phyloP scores from a whole-genome alignment of 768 basidiomycete genomes.

The Pleurotus cornucopiae region DNA sequence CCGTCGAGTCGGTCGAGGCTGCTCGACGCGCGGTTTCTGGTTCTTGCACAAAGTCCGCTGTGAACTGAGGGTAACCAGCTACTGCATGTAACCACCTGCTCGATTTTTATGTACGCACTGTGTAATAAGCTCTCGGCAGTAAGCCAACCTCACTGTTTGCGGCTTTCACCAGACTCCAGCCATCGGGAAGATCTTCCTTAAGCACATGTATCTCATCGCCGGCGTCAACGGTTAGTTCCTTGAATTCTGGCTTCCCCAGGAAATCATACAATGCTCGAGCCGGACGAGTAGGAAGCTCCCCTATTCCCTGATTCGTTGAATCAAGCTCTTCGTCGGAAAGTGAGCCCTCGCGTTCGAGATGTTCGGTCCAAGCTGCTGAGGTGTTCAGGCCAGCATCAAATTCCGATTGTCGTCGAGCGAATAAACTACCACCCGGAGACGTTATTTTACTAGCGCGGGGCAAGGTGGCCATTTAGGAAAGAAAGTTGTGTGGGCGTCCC shows the following conservation, averaged over 20 bases:
- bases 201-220: slow-evolving; percentile 71
- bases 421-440: slow-evolving; percentile 12
- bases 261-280: slow-evolving; percentile 74
- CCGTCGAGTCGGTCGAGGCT: slow-evolving; percentile 36
- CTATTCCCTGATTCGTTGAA: slow-evolving; percentile 25
- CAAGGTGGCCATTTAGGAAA: slow-evolving; percentile 28
- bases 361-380: slow-evolving; percentile 73
- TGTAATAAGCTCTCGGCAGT: slow-evolving; percentile 69
- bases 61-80: slow-evolving; percentile 42
- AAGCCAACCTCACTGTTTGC: slow-evolving; percentile 60
- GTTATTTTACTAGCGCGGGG: slow-evolving; percentile 26
- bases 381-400: slow-evolving; percentile 80
- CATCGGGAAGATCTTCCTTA: slow-evolving; percentile 68
- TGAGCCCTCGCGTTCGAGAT: slow-evolving; percentile 41
- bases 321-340: slow-evolving; percentile 52
- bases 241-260: slow-evolving; percentile 70
- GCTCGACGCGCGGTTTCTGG: slow-evolving; percentile 22
- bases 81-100: not conserved
- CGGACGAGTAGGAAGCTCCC: slow-evolving; percentile 27
- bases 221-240: slow-evolving; percentile 63
- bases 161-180: slow-evolving; percentile 74
- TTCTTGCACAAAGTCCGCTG: slow-evolving; percentile 47
- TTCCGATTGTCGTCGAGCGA: slow-evolving; percentile 33
- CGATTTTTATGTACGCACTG: slow-evolving; percentile 37
- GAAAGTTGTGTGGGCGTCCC: not conserved